phyloP scores from a whole-genome alignment of 148 eudicot genomes.

The Chenopodium berlandieri region DNA sequence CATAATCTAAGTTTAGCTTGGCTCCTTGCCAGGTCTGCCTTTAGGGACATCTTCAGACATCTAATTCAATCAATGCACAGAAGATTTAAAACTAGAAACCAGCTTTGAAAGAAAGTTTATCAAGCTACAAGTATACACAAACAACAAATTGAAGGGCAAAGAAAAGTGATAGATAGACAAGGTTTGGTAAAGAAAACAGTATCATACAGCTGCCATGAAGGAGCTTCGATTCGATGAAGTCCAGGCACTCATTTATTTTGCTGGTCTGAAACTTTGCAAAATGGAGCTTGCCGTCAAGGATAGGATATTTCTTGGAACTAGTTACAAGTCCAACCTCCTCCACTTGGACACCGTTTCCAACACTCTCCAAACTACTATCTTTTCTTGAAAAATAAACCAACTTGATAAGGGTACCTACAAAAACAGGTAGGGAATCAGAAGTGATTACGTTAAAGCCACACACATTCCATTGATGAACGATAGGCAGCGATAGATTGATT shows the following conservation, averaged over 20 bases:
- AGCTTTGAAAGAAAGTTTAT: not conserved
- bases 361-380: conserved; percentile 26
- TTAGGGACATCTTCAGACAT: not conserved
- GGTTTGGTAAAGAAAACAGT: not conserved
- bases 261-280: conserved; percentile 82
- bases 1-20: not conserved
- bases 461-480: not conserved
- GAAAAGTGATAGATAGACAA: not conserved
- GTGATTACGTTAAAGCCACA: conserved; percentile 1
- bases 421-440: not conserved
- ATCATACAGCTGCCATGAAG: conserved; percentile 56
- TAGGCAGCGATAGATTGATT: not conserved
- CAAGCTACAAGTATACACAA: not conserved
- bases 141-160: not conserved
- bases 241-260: conserved; percentile 79
- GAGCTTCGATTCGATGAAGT: conserved; percentile 68
- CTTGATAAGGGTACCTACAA: conserved; percentile 80
- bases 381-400: conserved; percentile 68
- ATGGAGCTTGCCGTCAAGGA: conserved; percentile 64
- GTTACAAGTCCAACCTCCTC: conserved; percentile 38
- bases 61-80: not conserved
- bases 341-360: conserved; percentile 26
- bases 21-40: not conserved
- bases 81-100: not conserved
- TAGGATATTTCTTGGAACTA: conserved; percentile 28